Conservation (phyloP, 1,139 yeast genomes). For the Diutina scorzettiae region DNA sequence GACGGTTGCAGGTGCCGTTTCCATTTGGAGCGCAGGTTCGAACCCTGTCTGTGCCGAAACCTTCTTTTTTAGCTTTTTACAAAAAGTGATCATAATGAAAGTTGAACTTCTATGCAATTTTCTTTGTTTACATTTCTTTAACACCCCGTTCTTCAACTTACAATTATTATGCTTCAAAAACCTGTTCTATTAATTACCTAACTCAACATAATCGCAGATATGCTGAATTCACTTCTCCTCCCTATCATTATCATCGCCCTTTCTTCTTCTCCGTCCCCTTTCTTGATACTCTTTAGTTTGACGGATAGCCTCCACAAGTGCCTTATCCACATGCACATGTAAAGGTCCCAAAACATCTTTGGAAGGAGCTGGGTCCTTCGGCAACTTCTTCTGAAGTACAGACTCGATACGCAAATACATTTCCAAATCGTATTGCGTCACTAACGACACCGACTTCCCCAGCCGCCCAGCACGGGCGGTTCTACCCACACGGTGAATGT, state of each 20-base stretch:
- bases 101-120: too few relatives aligned
- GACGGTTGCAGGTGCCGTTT: background rate
- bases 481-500: constrained; percentile 95
- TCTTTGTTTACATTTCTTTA: too few relatives aligned
- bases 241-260: background rate
- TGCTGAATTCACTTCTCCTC: background rate
- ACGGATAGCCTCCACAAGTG: constrained; percentile 80
- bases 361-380: constrained; percentile 67
- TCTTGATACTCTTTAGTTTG: constrained; percentile 69
- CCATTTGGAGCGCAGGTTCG: constrained; percentile 2
- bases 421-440: constrained; percentile 91
- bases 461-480: constrained; percentile 97
- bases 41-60: constrained; percentile 3
- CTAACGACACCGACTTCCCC: constrained; percentile 84
- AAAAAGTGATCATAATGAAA: too few relatives aligned
- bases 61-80: too few relatives aligned
- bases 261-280: background rate
- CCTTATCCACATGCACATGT: constrained; percentile 83
- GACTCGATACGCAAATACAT: constrained; percentile 80
- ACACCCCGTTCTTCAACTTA: too few relatives aligned
- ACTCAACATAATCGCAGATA: too few relatives aligned
- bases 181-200: too few relatives aligned
- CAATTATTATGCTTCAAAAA: too few relatives aligned
- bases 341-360: constrained; percentile 68
- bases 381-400: constrained; percentile 67